Base-by-base conservation (phyloP, 2,329 filamentous ascomycete species). In the Ceratocystis lukuohia region DNA sequence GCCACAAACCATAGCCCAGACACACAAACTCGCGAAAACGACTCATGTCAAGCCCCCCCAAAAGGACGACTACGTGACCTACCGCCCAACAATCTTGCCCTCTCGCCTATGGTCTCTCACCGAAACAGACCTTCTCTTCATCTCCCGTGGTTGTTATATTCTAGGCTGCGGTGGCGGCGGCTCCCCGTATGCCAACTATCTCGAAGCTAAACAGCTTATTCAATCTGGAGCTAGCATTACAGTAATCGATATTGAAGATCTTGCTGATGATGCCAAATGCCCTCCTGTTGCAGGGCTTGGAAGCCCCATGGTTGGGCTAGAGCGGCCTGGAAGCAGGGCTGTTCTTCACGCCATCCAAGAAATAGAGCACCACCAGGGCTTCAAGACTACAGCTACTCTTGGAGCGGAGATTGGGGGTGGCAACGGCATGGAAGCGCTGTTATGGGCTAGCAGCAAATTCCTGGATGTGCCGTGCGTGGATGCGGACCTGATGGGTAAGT, bases 281-380 rank as follows among this genome's bases (percentile, higher is more conserved):
- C 69, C 70, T 12, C 68, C 70, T 0, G 70, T 71, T 15, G 70
- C 70, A 0, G 69, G 69, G 1, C 65, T 71, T 20, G 70, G 70
- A 1, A 71, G 69, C 3, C 70, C 70, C 1, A 70, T 70, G 2
- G 70, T 71, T 1, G 69, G 70, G 2, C 67, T 70, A 28, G 70
- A 71, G 48, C 64, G 70, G 0, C 68, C 68, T 17, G 70, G 68
- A 0, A 70, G 70, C 2, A 62, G 71, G 37, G 70, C 68, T 71
- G 78, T 82, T 70, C 74, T 79, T 50, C 73, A 82, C 62, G 76
- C 80, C 1, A 80, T 82, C 67, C 70, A 71, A 0, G 82, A 82
- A 70, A 75, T 87, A 10, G 79, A 80, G 61, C n/a, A 46, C 41
- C 78, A 80, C 33, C 75, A 80, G 2, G 33, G 59, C 10, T 68